Evolutionary conservation across 106 monocot species (phyloP), one percentile per base, ranked within the genome.

Genomic region (Ottelia alismoides): DNA sequence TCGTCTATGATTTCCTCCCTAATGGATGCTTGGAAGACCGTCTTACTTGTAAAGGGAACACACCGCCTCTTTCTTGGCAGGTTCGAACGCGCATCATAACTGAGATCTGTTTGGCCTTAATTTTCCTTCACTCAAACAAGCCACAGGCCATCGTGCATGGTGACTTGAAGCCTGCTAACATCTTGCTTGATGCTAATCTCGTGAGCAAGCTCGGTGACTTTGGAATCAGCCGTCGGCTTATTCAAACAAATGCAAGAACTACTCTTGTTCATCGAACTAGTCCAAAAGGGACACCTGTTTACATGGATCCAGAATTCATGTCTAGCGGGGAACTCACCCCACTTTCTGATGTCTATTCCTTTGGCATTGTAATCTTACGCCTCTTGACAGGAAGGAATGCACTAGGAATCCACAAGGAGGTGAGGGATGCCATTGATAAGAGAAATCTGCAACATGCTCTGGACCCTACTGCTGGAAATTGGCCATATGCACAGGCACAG

Each of bases 71-170:
- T 22, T 20, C 79, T 28, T 79, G 80, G 79, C 58, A 76, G 10
- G 29, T 40, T 11, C 80, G 85, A 25, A 61, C 68, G 1, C 40
- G 67, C 9, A 76, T 85, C 51, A 54, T 54, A 20, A 47, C 66
- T 1, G 85, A 85, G 57, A 73, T 85, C 18, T 85, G 85, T 45
- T 72, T 76, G 18, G 73, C 80, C 1, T 62, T 85, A 5, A 76
- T 76, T 1, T 66, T 55, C 30, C 55, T 56, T 26, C 53, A 49
- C 20, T 49, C 20, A 49, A 20, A 12, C 48, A 49, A 49, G 20
- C 63, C 63, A 22, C 18, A 62, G 20, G 27, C 31, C 1, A 3
- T 63, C 11, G 49, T 32, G 5, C 63, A 63, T 51, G 63, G 63
- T 51, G 31, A 63, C 51, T 31, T 63, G 14, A 63, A 63, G 31